These are phyloP conservation scores for Paraurostyla sp. DNA, from an alignment of 73 alveolate species.

Conservation along the genomic window DNA sequence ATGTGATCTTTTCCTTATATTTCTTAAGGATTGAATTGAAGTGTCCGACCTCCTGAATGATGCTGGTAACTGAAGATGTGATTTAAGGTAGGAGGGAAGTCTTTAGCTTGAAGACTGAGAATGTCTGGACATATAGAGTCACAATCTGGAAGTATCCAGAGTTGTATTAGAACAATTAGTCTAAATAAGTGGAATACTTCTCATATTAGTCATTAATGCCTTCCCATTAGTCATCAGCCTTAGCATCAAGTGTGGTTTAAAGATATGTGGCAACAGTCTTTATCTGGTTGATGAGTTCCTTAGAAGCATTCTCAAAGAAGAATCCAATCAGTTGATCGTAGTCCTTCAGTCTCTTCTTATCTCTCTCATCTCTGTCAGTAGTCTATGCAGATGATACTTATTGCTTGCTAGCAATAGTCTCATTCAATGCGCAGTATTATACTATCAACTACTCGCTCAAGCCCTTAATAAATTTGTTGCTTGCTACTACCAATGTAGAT, in stretches of 20 bases:
- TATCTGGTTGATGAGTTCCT: neutral
- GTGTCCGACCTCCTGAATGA: neutral
- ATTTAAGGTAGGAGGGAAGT: conserved; percentile 1
- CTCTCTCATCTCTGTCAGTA: conserved; percentile 54
- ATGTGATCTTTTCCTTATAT: conserved; percentile 37
- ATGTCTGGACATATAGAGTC: conserved; percentile 27
- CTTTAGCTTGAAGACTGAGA: conserved; percentile 46
- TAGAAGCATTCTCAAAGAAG: neutral
- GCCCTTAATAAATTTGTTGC: conserved; percentile 43
- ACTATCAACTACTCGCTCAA: conserved; percentile 36
- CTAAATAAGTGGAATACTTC: neutral
- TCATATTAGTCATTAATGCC: conserved; percentile 42
- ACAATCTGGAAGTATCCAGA: conserved; percentile 55
- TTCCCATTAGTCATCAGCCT: conserved; percentile 36
- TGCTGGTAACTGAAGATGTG: neutral
- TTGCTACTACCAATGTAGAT: neutral
- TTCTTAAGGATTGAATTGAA: conserved; percentile 7
- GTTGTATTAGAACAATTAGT: conserved; percentile 10
- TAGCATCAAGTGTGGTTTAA: neutral
- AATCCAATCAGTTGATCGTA: conserved; percentile 22
- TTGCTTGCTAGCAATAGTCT: conserved; percentile 19
- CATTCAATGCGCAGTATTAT: conserved; percentile 36
- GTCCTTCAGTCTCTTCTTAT: conserved; percentile 36
- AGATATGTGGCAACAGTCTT: neutral
- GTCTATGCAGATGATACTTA: conserved; percentile 3